These are phyloP conservation scores for Tieghemiomyces parasiticus DNA, from an alignment of 192 early-diverging fungal species.

Conservation along the genomic window DNA sequence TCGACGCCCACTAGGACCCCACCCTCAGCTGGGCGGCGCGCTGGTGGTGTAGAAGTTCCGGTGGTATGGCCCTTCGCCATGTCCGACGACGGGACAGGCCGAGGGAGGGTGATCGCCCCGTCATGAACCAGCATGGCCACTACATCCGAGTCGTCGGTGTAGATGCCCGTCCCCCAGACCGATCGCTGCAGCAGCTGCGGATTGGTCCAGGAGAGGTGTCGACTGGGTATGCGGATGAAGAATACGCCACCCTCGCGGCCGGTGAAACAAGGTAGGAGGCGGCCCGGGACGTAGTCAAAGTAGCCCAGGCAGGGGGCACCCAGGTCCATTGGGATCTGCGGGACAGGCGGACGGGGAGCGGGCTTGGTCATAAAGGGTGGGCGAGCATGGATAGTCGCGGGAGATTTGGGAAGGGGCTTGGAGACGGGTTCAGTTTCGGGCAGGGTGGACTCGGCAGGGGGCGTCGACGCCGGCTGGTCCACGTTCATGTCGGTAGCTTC, in stretches of 20 bases:
- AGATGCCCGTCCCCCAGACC: background rate
- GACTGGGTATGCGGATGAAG: background rate
- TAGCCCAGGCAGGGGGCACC: conserved; percentile 7
- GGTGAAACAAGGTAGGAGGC: conserved; percentile 5
- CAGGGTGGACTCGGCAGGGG: background rate
- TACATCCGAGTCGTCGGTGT: conserved; percentile 11
- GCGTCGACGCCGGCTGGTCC: background rate
- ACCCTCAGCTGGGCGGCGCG: conserved; percentile 16
- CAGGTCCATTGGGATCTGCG: background rate
- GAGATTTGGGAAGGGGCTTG: background rate
- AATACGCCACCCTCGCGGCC: conserved; percentile 1
- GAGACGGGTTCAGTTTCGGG: background rate
- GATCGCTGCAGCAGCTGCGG: background rate
- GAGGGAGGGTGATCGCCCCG: background rate
- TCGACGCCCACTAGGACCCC: conserved; percentile 48
- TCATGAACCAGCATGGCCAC: conserved; percentile 5
- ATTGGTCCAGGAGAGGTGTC: background rate
- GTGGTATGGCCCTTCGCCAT: no score
- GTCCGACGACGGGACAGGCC: no score
- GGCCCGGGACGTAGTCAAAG: background rate
- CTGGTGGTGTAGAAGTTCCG: no score
- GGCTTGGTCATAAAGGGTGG: background rate
- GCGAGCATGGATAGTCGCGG: no score
- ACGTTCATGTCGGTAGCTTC: background rate
- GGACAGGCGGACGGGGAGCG: background rate